Conservation (phyloP, 257 asterid genomes). For the Fraxinus excelsior region DNA sequence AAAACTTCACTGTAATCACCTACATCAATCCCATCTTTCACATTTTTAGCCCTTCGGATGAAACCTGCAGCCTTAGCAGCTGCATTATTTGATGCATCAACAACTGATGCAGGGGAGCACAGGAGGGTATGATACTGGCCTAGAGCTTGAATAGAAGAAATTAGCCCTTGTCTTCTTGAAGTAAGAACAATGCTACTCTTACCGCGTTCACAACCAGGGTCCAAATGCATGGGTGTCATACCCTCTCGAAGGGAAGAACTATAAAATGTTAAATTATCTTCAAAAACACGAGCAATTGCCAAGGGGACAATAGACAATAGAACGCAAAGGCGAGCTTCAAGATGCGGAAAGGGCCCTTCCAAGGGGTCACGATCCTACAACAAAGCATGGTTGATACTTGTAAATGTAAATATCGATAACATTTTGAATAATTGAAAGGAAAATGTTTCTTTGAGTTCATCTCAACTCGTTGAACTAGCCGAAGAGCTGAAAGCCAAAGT, state of each 20-base stretch:
- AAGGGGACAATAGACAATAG: slow-evolving; percentile 22
- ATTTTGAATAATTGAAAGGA: not conserved
- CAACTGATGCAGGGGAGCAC: slow-evolving; percentile 19
- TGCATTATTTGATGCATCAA: slow-evolving; percentile 20
- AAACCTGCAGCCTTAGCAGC: slow-evolving; percentile 20
- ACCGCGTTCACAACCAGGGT: not conserved
- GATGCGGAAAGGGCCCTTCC: slow-evolving; percentile 28
- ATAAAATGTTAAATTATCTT: not conserved
- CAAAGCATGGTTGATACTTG: not conserved
- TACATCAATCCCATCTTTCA: not conserved
- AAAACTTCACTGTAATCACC: not conserved
- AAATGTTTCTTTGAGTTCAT: not conserved
- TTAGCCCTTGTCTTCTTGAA: slow-evolving; percentile 17
- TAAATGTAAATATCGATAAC: not conserved
- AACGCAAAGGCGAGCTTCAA: slow-evolving; percentile 21
- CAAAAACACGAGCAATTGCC: slow-evolving; percentile 21
- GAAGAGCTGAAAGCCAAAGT: slow-evolving; percentile 27
- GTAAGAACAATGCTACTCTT: not conserved
- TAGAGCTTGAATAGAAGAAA: slow-evolving; percentile 18
- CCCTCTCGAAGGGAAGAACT: not conserved
- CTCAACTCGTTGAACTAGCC: slow-evolving; percentile 32
- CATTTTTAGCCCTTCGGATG: slow-evolving; percentile 13
- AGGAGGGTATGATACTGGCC: slow-evolving; percentile 16
- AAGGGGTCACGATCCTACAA: slow-evolving; percentile 23
- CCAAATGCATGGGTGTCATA: not conserved